Evolutionary conservation across 306 rosid species (phyloP).

Genomic region (Alnus rubra): DNA sequence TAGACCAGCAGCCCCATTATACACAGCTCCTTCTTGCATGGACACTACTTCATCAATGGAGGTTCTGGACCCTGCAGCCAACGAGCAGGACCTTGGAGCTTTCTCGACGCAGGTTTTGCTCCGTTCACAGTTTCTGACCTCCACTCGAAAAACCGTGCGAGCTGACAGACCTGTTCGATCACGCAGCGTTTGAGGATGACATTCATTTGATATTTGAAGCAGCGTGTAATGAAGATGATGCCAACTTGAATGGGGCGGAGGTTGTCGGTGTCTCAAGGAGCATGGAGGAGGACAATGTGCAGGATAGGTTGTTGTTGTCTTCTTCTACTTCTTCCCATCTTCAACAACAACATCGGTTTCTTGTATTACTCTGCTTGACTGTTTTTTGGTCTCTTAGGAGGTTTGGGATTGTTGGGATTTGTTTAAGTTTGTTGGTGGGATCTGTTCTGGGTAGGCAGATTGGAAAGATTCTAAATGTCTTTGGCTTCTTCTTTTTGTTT

Average conservation of each 20-base stretch:
- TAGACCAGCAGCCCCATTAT: conserved; percentile 14
- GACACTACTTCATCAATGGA: conserved; percentile 36
- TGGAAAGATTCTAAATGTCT: conserved; percentile 14
- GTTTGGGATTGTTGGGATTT: conserved; percentile 29
- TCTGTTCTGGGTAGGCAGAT: conserved; percentile 26
- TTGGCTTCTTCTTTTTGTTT: background rate
- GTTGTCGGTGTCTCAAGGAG: conserved; percentile 26
- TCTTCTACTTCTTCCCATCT: conserved; percentile 49
- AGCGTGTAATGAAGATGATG: conserved; percentile 30
- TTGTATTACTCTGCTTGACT: conserved; percentile 35
- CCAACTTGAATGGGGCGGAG: conserved; percentile 28
- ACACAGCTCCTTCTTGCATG: conserved; percentile 22
- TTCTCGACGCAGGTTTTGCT: conserved; percentile 44
- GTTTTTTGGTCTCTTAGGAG: conserved; percentile 17
- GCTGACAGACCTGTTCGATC: conserved; percentile 46
- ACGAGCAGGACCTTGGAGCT: conserved; percentile 58
- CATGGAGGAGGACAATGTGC: conserved; percentile 28
- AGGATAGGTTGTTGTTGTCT: conserved; percentile 20
- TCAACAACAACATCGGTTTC: conserved; percentile 61
- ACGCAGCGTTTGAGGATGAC: conserved; percentile 57
- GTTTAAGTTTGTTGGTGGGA: conserved; percentile 13
- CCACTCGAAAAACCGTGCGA: conserved; percentile 34
- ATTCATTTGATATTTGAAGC: conserved; percentile 52
- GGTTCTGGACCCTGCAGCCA: conserved; percentile 36
- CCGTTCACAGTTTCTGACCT: conserved; percentile 40